phyloP scores from a whole-genome alignment of 2,329 filamentous ascomycete genomes.

The Monilinia aucupariae region DNA sequence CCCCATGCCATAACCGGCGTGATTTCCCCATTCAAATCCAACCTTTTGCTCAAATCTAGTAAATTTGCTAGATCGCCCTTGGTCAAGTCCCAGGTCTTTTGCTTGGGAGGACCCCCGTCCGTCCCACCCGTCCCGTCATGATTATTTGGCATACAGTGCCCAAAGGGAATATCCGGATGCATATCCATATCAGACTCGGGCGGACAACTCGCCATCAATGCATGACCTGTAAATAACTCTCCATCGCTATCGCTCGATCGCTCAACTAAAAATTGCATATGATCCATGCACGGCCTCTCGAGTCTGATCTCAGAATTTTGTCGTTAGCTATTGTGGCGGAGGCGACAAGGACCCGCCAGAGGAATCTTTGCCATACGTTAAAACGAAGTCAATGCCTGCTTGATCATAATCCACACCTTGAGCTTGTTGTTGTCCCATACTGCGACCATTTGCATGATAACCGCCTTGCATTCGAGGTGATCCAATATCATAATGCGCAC shows the following conservation, averaged over 20 bases:
- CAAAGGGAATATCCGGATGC: slow-evolving; percentile 49
- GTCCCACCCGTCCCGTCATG: not conserved
- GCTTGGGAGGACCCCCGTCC: slow-evolving; percentile 11
- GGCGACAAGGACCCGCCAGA: slow-evolving; percentile 62
- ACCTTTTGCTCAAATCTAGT: slow-evolving; percentile 73
- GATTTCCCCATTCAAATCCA: slow-evolving; percentile 83
- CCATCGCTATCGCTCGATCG: slow-evolving; percentile 53
- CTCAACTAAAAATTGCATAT: slow-evolving; percentile 73
- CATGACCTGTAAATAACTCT: slow-evolving; percentile 72
- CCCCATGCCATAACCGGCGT: slow-evolving; percentile 96
- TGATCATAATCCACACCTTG: slow-evolving; percentile 66
- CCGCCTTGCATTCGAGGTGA: not conserved
- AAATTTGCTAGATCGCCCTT: slow-evolving; percentile 74
- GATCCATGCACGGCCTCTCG: slow-evolving; percentile 89
- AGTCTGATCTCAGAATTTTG: slow-evolving; percentile 53
- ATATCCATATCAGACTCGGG: slow-evolving; percentile 46
- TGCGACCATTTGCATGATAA: slow-evolving; percentile 21
- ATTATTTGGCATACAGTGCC: slow-evolving; percentile 34
- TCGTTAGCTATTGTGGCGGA: slow-evolving; percentile 50
- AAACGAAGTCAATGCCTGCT: slow-evolving; percentile 82
- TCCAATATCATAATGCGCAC: not conserved
- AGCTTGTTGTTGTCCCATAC: slow-evolving; percentile 28
- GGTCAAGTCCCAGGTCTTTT: slow-evolving; percentile 71
- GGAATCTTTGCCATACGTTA: slow-evolving; percentile 66
- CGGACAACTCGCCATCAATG: slow-evolving; percentile 87